Conservation (phyloP, 2,329 filamentous ascomycete species). For the Penicillium sp. region DNA sequence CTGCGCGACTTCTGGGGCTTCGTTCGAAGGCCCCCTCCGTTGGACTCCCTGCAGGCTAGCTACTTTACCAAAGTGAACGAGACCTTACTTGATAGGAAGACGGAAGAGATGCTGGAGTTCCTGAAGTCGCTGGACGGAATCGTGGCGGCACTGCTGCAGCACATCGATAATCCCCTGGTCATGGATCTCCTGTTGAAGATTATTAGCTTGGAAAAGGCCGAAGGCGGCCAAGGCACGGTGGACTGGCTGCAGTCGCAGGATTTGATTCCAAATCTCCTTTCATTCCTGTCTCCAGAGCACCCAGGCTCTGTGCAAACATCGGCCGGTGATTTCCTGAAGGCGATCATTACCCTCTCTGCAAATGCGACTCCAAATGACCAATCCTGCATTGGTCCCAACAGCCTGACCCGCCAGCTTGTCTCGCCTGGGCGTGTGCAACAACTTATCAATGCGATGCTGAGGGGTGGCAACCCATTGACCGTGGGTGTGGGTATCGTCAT, state of each 20-base stretch:
- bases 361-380: slow-evolving; percentile 98
- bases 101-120: slow-evolving; percentile 92
- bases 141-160: slow-evolving; percentile 82
- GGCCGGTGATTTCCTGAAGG: slow-evolving; percentile 96
- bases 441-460: slow-evolving; percentile 89
- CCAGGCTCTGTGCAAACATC: slow-evolving; percentile 93
- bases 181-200: slow-evolving; percentile 98
- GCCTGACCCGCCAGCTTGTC: slow-evolving; percentile 91
- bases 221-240: slow-evolving; percentile 89
- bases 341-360: slow-evolving; percentile 97
- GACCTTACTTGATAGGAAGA: slow-evolving; percentile 96
- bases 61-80: slow-evolving; percentile 99
- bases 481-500: slow-evolving; percentile 98
- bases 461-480: slow-evolving; percentile 89
- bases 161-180: slow-evolving; percentile 96
- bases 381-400: slow-evolving; percentile 98
- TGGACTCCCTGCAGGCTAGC: slow-evolving; percentile 91
- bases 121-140: slow-evolving; percentile 83
- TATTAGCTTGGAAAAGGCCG: slow-evolving; percentile 91
- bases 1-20: slow-evolving; percentile 91
- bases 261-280: slow-evolving; percentile 83
- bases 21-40: slow-evolving; percentile 77
- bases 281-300: slow-evolving; percentile 83
- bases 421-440: slow-evolving; percentile 82
- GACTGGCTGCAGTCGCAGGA: slow-evolving; percentile 96